phyloP scores from a whole-genome alignment of 768 basidiomycete genomes.

The Phanerodontia chrysosporium region DNA sequence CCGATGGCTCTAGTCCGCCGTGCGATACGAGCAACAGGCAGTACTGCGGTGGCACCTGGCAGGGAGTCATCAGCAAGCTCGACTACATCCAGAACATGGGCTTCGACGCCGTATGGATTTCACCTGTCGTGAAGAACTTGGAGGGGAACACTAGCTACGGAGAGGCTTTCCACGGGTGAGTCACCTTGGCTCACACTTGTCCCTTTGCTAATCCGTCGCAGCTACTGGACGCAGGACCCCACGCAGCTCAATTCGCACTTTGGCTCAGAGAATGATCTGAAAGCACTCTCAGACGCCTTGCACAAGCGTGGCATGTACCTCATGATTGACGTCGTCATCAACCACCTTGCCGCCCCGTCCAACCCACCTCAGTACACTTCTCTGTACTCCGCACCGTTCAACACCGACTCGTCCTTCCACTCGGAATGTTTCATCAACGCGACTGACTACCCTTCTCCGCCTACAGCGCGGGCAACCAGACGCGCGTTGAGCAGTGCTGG shows the following conservation, averaged over 20 bases:
- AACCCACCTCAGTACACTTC: conserved; percentile 19
- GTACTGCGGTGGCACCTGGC: conserved; percentile 59
- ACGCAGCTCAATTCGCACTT: conserved; percentile 48
- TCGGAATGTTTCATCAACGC: conserved; percentile 32
- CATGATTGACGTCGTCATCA: conserved; percentile 62
- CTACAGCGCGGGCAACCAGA: conserved; percentile 32
- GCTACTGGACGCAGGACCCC: conserved; percentile 50
- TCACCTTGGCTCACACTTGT: not conserved
- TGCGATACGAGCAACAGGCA: conserved; percentile 45
- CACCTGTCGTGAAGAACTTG: conserved; percentile 47
- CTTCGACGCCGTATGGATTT: conserved; percentile 58
- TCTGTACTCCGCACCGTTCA: conserved; percentile 28
- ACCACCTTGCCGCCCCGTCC: conserved; percentile 46
- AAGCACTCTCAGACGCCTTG: conserved; percentile 40
- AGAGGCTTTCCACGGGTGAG: conserved; percentile 51
- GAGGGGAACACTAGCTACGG: conserved; percentile 46
- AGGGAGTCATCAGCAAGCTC: conserved; percentile 46
- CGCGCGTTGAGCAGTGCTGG: conserved; percentile 54
- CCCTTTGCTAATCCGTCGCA: conserved; percentile 17
- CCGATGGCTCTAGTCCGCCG: conserved; percentile 31
- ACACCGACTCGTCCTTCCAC: conserved; percentile 35
- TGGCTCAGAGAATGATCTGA: conserved; percentile 48
- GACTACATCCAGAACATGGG: conserved; percentile 63
- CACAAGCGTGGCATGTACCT: conserved; percentile 53
- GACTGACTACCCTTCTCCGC: conserved; percentile 27